A percentile compares a stretch with the other conserved stretches of the same genome.
Conservation (phyloP, 2,329 filamentous ascomycete species). For the Nothopassalora personata region DNA sequence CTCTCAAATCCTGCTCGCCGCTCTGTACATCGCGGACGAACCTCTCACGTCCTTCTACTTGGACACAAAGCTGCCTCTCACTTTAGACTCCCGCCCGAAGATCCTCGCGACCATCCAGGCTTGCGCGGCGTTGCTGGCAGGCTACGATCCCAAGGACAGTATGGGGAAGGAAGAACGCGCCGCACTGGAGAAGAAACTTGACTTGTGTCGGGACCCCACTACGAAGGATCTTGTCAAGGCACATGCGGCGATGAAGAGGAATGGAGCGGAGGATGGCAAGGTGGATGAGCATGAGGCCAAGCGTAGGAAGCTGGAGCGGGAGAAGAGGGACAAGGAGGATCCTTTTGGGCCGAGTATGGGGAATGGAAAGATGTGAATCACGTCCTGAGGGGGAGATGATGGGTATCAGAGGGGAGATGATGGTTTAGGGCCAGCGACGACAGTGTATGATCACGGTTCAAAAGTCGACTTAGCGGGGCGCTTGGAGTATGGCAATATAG, state of each 20-base stretch:
- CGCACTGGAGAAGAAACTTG: conserved; percentile 60
- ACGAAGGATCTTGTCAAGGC: conserved; percentile 66
- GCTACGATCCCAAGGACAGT: conserved; percentile 21
- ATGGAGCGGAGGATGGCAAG: conserved; percentile 34
- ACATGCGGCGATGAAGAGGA: conserved; percentile 55
- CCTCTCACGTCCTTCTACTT: conserved; percentile 51
- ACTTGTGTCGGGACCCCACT: conserved; percentile 67
- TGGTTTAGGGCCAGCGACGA: no score
- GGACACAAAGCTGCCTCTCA: conserved; percentile 37
- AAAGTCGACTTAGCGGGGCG: no score
- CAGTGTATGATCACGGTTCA: no score
- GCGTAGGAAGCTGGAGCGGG: conserved; percentile 41
- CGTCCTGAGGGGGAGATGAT: no score
- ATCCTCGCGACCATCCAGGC: conserved; percentile 35
- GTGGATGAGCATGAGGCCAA: conserved; percentile 41
- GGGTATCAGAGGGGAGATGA: no score
- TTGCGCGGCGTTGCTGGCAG: conserved; percentile 38
- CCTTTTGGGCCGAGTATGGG: conserved; percentile 39
- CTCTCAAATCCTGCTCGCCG: conserved; percentile 84
- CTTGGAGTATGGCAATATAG: no score
- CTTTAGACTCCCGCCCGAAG: conserved; percentile 26
- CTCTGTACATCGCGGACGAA: conserved; percentile 68
- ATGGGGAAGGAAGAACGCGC: conserved; percentile 31
- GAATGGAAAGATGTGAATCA: not conserved
- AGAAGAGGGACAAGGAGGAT: conserved; percentile 36